Percentiles rank a stretch among this genome's conserved stretches.
Evolutionary conservation across 78 protist species (phyloP).

Genomic region (Neovahlkampfia damariscottae): DNA sequence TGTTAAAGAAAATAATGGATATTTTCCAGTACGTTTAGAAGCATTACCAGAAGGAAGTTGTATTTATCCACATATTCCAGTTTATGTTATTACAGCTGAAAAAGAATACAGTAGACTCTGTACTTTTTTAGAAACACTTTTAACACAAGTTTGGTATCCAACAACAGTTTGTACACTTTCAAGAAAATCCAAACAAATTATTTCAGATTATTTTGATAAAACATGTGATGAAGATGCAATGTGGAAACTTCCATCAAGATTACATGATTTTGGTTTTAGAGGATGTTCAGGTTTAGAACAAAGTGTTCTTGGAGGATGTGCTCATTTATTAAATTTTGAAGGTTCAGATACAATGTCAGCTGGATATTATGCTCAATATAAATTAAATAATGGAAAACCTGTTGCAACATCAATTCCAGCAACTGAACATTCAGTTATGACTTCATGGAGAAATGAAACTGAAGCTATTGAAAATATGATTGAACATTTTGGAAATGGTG

Average conservation of each 20-base stretch:
- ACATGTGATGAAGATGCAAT: not conserved
- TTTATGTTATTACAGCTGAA: not conserved
- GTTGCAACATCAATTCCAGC: conserved; percentile 29
- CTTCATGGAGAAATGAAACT: conserved; percentile 18
- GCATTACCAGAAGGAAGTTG: not conserved
- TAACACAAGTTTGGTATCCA: conserved; percentile 45
- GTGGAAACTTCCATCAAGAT: conserved; percentile 14
- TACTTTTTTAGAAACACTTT: conserved; percentile 37
- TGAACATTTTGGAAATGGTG: not conserved
- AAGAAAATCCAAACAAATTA: conserved; percentile 17
- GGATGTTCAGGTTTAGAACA: conserved; percentile 24
- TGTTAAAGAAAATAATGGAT: not conserved
- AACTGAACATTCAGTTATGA: conserved; percentile 34
- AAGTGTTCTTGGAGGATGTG: conserved; percentile 16
- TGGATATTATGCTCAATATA: too few relatives aligned
- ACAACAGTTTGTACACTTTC: conserved; percentile 30
- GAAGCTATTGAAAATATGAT: conserved; percentile 21
- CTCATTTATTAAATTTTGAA: conserved; percentile 29
- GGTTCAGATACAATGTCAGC: conserved; percentile 34
- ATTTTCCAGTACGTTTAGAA: not conserved
- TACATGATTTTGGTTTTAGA: conserved; percentile 30
- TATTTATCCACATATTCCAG: not conserved
- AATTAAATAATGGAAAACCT: not conserved
- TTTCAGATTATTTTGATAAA: not conserved
- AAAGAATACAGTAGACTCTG: not conserved